Base-by-base conservation (phyloP, 768 basidiomycete species). In the Myochromella boudieri region DNA sequence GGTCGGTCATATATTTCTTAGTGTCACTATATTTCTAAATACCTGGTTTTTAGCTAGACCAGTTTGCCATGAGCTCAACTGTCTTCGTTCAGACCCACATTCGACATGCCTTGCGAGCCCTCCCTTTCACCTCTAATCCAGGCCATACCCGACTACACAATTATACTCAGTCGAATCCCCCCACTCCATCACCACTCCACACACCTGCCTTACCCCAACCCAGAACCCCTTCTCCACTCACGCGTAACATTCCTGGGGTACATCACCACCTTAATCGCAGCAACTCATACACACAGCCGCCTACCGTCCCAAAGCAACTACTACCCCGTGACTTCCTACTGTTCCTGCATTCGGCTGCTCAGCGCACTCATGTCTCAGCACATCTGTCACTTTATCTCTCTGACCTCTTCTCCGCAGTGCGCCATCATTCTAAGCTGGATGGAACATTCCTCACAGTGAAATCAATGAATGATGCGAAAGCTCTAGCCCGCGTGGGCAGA, bases 61-160 rank as follows among this genome's bases (percentile, higher is more conserved):
- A 77, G 56, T 91, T 92, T 60, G 75, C 87, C 2, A 82, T 92
- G 77, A 91, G 87, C 56, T 78, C 77, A 5, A 79, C 78, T 32
- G 63, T 87, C 38, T 66, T 72, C 25, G 60, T 86, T 8, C 71
- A 77, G 18, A 66, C 75, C 29, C 67, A 69, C 22, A 60, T 68
- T 15, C 70, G 69, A 25, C 64, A 67, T 27, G 70, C 68, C 6
- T 57, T 71, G 26, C 63, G 60, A 43, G 53, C 65, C 4, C 55
- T 68, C 10, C 64, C 64, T 1, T 65, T 69, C 41, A 12, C 53
- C 21, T 50, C 56, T 38, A 53, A 49, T 42, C 37, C 54, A 45
- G 54, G 56, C 1, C 51, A 59, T 24, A 44, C 55, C 33, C 60
- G 59, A 40, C 47, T 58, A 24, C 59, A 54, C 28, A 59, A 54